phyloP scores from a whole-genome alignment of 106 monocot genomes.

The Narthecium ossifragum region DNA sequence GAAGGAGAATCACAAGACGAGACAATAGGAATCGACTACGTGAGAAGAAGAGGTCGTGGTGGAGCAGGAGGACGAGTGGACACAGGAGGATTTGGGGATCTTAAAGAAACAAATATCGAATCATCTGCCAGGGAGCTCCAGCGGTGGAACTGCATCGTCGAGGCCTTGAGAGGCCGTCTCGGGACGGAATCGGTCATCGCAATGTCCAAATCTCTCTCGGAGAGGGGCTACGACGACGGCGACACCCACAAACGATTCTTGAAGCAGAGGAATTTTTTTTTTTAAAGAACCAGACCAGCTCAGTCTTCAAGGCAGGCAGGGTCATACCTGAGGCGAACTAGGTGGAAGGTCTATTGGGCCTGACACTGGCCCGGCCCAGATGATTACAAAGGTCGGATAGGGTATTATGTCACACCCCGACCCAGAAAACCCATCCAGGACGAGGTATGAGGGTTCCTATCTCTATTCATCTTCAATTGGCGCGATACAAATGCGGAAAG shows the following conservation, averaged over 20 bases:
- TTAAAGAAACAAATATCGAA: slow-evolving; percentile 77
- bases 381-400: no score
- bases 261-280: slow-evolving; percentile 83
- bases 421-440: no score
- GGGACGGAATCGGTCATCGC: slow-evolving; percentile 61
- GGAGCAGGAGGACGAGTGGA: slow-evolving; percentile 58
- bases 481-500: no score
- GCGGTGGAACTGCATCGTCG: slow-evolving; percentile 80
- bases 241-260: slow-evolving; percentile 69
- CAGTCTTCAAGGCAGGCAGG: no score
- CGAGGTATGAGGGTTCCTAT: no score
- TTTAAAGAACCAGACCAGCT: no score
- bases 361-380: no score
- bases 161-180: slow-evolving; percentile 59
- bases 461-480: no score
- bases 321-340: no score
- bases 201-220: slow-evolving; percentile 52
- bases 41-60: not conserved
- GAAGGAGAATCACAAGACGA: not conserved
- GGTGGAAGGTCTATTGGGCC: no score
- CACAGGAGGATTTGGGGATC: slow-evolving; percentile 53
- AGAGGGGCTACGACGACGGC: slow-evolving; percentile 26
- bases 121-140: slow-evolving; percentile 67
- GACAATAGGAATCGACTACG: not conserved
- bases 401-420: no score